Base-by-base conservation (phyloP, 352 stramenopile species). In the Achlya hypogyna region DNA sequence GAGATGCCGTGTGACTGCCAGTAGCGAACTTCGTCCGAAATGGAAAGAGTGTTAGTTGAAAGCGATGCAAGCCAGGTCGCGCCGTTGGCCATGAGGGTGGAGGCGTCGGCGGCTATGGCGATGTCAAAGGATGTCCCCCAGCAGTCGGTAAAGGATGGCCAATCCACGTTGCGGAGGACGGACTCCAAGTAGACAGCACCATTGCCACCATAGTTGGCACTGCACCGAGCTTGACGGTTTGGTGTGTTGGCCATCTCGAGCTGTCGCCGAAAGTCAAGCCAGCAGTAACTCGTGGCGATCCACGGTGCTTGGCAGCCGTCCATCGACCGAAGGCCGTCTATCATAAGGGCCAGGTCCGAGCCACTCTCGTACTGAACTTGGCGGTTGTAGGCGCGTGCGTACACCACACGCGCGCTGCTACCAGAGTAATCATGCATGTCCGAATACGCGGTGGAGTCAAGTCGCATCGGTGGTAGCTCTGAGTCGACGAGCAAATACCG, bases 221-320 rank as follows among this genome's bases (percentile, higher is more conserved):
- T 10, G 8, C 49, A 56, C n/a, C 49, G 25, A 2, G 25, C 31
- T 56, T 56, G 49, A 56, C 49, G 49, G 8, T 1, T 16, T 3
- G 25, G 25, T 38, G 49, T 38, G 31, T 56, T 56, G 25, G 49
- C 49, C 49, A 56, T 56, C 25, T 31, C 25, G 8, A 38, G 2
- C 8, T 56, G 25, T 10, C 31, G 49, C 16, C 25, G 12, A 56
- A 56, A 56, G 49, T 56, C 49, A 16, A 56, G 31, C 49, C 49
- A 56, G 49, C 49, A 56, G 8, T 56, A 56, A 9, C 31, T 31
- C 8, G 54, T 63, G 10, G 54, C 28, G 27, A 63, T 63, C 54
- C 54, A 63, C 35, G 54, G 54, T 23, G 27, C 54, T 9, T 32
- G 22, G 31, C 54, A 63, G n/a, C n/a, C 54, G 27, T 63, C 35